Evolutionary conservation across 805 yeast species (phyloP).

Genomic region (Metschnikowia reukaufii): DNA sequence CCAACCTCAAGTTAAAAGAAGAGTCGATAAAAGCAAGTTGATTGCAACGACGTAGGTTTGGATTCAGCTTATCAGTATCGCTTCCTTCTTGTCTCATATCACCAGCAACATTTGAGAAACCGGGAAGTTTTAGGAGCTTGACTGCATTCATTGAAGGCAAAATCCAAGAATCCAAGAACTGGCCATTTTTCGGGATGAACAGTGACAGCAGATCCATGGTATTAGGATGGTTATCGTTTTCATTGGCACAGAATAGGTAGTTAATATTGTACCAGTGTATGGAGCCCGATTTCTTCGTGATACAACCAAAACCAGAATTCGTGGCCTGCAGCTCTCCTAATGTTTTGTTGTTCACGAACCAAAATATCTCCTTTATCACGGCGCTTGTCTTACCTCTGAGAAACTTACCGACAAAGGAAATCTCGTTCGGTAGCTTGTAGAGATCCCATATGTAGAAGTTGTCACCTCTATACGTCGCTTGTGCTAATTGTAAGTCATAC

Average conservation of each 20-base stretch:
- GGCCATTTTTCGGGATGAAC: constrained; percentile 8
- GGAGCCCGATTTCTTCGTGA: constrained; percentile 56
- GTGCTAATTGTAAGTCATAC: constrained; percentile 55
- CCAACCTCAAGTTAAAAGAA: constrained; percentile 30
- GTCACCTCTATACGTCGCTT: constrained; percentile 60
- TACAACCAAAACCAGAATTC: constrained; percentile 48
- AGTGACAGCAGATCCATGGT: constrained; percentile 15
- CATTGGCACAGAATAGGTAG: constrained; percentile 35
- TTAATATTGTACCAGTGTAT: constrained; percentile 60
- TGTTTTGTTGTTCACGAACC: constrained; percentile 46
- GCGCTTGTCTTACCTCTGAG: constrained; percentile 65
- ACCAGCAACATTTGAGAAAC: constrained; percentile 13
- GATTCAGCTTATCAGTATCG: neutral
- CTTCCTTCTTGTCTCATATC: neutral
- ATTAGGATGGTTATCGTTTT: constrained; percentile 32
- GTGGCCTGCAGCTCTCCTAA: constrained; percentile 21
- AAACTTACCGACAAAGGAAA: constrained; percentile 57
- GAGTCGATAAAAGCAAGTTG: constrained; percentile 38
- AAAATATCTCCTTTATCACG: constrained; percentile 47
- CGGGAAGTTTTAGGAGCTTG: constrained; percentile 29
- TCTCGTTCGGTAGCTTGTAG: constrained; percentile 48
- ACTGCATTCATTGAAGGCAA: constrained; percentile 38
- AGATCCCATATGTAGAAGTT: constrained; percentile 64
- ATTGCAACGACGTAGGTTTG: constrained; percentile 8
- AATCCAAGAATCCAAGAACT: constrained; percentile 46